Base-by-base conservation (phyloP, 345 rosid species). In the Eucalyptus lansdowneana region DNA sequence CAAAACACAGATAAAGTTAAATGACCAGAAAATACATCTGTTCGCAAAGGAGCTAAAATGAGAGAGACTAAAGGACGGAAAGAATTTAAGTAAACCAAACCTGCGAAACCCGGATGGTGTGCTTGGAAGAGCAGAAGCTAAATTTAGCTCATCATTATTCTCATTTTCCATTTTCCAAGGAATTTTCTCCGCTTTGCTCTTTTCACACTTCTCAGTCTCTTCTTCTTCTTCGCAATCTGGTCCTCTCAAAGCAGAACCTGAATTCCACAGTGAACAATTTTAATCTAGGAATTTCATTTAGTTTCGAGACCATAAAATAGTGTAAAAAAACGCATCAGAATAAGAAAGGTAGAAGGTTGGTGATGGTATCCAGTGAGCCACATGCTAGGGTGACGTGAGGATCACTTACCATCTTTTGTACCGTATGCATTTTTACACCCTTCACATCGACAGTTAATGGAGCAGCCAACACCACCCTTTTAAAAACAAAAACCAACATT, bases 381-480 rank as follows among this genome's bases (percentile, higher is more conserved):
- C 83, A 40, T 37, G 83, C 83, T 76, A 76, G 42, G 86, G 40
- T 54, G 22, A 25, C 34, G 14, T 62, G 51, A 47, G 47, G 50
- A 29, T 42, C 62, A 86, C 95, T 94, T 88, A 98, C 99, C 99
- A 90, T 98, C 98, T 95, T 96, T 98, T 87, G 96, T 92, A 37
- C 99, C 99, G 24, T 92, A 98, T 22, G 95, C 94, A 65, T 98
- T 98, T 94, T 98, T 98, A 92, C 99, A 98, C 42, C 99, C 99
- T 94, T 98, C 99, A 54, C 99, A 98, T 91, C 99, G 93, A 91
- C 99, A 98, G 93, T 94, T 96, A 92, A 96, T 91, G 91, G 99
- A 97, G 94, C 99, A 98, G 17, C 99, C 99, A 90, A 98, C 99
- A 45, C 98, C 99, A 88, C 98, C 99, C 99, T 98, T 49, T 47